Evolutionary conservation across 768 basidiomycete species (phyloP).

Genomic region (Auriscalpium vulgare): DNA sequence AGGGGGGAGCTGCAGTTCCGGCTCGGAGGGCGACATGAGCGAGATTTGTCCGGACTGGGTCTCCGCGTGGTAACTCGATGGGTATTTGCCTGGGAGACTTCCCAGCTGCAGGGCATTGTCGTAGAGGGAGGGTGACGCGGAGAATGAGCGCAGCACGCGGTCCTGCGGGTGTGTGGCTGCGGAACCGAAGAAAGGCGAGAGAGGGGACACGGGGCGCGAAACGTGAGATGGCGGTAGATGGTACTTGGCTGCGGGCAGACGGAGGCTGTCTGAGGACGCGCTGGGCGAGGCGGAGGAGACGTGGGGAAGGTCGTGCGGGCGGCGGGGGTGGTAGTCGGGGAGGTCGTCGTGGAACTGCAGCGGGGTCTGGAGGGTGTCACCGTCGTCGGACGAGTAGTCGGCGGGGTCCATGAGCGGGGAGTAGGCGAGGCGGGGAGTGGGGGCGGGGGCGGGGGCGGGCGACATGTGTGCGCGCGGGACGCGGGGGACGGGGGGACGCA

Average conservation of each 20-base stretch:
- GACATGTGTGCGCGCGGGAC: background rate
- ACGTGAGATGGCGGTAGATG: constrained; percentile 13
- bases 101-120: constrained; percentile 14
- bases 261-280: constrained; percentile 7
- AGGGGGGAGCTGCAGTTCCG: background rate
- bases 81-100: background rate
- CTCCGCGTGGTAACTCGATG: constrained; percentile 1
- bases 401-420: constrained; percentile 12
- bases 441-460: background rate
- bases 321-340: constrained; percentile 4
- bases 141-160: background rate
- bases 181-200: constrained; percentile 7
- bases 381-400: constrained; percentile 15
- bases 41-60: constrained; percentile 3
- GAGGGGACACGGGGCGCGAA: constrained; percentile 8
- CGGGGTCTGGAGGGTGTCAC: constrained; percentile 13
- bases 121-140: constrained; percentile 1
- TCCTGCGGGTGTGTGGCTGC: background rate
- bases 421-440: constrained; percentile 5
- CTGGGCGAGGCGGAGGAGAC: constrained; percentile 1
- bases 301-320: constrained; percentile 1
- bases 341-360: constrained; percentile 9
- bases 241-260: constrained; percentile 3
- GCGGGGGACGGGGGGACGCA: background rate
- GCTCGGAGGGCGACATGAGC: background rate